Percentiles rank a stretch among this genome's conserved stretches.
Evolutionary conservation across 2,329 filamentous ascomycete species (phyloP).

Genomic region (Byssoonygena ceratinophila): DNA sequence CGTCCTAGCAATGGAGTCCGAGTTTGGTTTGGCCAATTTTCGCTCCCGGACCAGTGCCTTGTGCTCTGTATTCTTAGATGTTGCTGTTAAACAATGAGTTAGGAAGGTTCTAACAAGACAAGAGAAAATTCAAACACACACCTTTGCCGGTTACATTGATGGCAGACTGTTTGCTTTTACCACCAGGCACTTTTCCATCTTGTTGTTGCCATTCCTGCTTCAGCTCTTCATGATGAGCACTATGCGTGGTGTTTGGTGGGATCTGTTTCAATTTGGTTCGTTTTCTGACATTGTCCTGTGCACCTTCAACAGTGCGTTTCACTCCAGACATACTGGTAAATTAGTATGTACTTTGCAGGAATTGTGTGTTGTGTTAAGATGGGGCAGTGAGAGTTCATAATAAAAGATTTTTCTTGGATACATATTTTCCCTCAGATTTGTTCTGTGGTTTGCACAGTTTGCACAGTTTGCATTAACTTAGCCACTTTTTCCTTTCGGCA

Average conservation of each 20-base stretch:
- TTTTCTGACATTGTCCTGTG: slow-evolving; percentile 33
- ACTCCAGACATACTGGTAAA: slow-evolving; percentile 29
- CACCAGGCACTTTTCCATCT: slow-evolving; percentile 10
- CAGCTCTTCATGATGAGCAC: not conserved
- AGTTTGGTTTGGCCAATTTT: slow-evolving; percentile 84
- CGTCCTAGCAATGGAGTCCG: slow-evolving; percentile 73
- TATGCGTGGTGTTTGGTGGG: slow-evolving; percentile 9
- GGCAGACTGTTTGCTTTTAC: not conserved
- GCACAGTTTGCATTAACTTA: slow-evolving; percentile 3
- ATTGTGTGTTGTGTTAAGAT: not conserved
- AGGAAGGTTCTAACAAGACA: not conserved
- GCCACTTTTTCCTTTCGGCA: no score
- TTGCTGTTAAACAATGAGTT: slow-evolving; percentile 41
- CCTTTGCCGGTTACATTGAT: no score
- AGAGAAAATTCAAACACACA: not conserved
- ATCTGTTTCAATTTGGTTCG: slow-evolving; percentile 30
- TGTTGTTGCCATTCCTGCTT: slow-evolving; percentile 3
- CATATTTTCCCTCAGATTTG: not conserved
- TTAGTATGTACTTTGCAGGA: slow-evolving; percentile 4
- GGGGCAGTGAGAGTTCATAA: no score
- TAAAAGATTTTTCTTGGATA: no score
- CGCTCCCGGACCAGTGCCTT: slow-evolving; percentile 79
- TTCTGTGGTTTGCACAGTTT: not conserved
- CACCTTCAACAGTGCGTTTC: slow-evolving; percentile 32
- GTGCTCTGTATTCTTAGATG: slow-evolving; percentile 78